Evolutionary conservation across 768 basidiomycete genomes (phyloP), one percentile per base, ranked within the genome.

Genomic region (Astraeus odoratus): DNA sequence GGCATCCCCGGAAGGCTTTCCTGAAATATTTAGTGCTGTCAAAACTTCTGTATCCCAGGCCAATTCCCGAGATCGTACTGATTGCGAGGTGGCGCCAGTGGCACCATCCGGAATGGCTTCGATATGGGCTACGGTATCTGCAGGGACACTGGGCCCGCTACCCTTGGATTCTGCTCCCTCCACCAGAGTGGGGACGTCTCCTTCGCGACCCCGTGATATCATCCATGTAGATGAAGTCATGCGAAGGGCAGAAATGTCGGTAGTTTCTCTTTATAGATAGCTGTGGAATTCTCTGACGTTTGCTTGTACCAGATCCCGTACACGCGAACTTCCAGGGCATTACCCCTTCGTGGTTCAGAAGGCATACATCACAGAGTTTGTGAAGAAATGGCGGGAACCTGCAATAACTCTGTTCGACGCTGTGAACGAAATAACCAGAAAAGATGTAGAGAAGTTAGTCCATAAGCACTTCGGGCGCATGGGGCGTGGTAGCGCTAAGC

Each of bases 321-420:
- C 83, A 1, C 76, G 86, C 1, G 84, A 87, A 52, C 70, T 87
- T 0, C 84, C 83, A 0, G 80, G 75, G 10, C 72, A 74, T 48
- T 82, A 77, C 48, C 83, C 84, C 0, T 86, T 81, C 47, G 65
- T 78, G 0, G 78, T 86, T 0, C 75, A 78, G 38, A 59, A 68
- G 9, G 55, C 60, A 0, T 81, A 74, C 48, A 81, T 87, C 42
- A 43, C 53, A 2, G 46, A 59, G 1, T 57, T 78, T 26, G 68
- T 74, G 3, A 30, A 52, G 13, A 53, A 74, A 39, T 86, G 84
- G 85, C 41, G 44, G 0, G 34, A 33, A 0, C 85, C 82, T 0
- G 65, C 78, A 0, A 55, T 68, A 12, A 23, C 41, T 0, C 68
- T 86, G 6, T 78, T 77, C 43, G 63, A 68, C 0, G 23, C 53